phyloP scores from a whole-genome alignment of 306 rosid genomes.

The Medicago truncatula region DNA sequence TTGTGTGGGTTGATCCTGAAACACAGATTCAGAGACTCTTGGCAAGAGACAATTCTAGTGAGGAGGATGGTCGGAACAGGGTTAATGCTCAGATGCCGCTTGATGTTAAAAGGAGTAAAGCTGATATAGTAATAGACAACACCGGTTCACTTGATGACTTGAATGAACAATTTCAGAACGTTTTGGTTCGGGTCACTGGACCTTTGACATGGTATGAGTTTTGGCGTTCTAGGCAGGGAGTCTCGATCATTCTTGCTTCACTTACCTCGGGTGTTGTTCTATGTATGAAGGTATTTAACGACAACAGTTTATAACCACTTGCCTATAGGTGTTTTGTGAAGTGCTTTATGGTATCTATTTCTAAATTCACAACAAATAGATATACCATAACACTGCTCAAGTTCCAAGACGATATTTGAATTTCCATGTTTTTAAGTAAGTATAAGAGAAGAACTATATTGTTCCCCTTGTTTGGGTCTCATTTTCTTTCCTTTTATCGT shows the following conservation, averaged over 20 bases:
- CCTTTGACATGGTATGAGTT: conserved; percentile 83
- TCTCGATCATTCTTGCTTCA: conserved; percentile 48
- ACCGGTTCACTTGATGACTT: conserved; percentile 76
- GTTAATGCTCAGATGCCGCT: conserved; percentile 81
- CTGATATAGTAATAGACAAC: conserved; percentile 77
- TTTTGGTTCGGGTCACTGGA: conserved; percentile 60
- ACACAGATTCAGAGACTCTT: conserved; percentile 73
- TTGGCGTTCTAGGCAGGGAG: conserved; percentile 77
- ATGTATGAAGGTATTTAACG: conserved; percentile 45
- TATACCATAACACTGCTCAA: neutral
- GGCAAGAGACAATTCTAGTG: conserved; percentile 61
- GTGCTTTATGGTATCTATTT: conserved; percentile 14
- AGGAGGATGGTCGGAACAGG: conserved; percentile 71
- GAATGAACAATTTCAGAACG: conserved; percentile 60
- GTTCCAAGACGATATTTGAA: neutral
- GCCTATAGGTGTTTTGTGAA: neutral
- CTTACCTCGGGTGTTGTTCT: conserved; percentile 55
- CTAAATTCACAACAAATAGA: neutral
- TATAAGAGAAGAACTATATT: too few species aligned
- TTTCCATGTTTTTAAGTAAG: neutral
- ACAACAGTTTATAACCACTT: conserved; percentile 40
- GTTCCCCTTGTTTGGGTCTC: too few species aligned
- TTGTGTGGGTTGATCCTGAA: conserved; percentile 88
- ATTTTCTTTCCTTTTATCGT: neutral
- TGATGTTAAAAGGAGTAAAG: conserved; percentile 65